phyloP scores from a whole-genome alignment of 345 rosid genomes.

The Eucalyptus pauciflora region DNA sequence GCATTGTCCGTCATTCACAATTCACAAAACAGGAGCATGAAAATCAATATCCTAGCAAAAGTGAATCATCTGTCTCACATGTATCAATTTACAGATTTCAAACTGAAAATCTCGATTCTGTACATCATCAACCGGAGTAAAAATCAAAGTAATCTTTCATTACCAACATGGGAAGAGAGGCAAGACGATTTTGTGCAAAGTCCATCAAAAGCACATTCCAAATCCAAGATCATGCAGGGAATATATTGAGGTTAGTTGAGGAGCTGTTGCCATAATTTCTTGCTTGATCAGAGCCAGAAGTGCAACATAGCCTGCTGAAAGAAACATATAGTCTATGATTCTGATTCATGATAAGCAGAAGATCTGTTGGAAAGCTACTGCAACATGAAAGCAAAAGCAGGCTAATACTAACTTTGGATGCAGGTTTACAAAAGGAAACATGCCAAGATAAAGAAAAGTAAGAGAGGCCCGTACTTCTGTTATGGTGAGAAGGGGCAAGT shows the following conservation, averaged over 20 bases:
- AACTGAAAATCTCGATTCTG: neutral
- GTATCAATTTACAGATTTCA: neutral
- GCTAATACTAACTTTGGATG: neutral
- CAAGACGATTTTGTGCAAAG: neutral
- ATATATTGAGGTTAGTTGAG: neutral
- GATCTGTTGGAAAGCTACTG: neutral
- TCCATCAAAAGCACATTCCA: neutral
- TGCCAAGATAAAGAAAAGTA: neutral
- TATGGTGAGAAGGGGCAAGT: slow-evolving; percentile 9
- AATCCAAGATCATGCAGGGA: neutral
- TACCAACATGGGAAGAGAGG: neutral
- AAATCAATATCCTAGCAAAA: neutral
- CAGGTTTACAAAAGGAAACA: neutral
- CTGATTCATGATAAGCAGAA: neutral
- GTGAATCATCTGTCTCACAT: neutral
- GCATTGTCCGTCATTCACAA: neutral
- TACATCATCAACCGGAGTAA: neutral
- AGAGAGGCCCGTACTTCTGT: slow-evolving; percentile 26
- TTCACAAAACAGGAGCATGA: neutral
- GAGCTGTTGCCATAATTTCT: neutral
- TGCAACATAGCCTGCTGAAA: slow-evolving; percentile 65
- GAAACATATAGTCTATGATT: neutral
- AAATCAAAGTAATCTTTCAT: neutral
- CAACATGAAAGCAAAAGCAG: neutral
- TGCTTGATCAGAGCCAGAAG: slow-evolving; percentile 58